phyloP scores from a whole-genome alignment of 2,329 filamentous ascomycete genomes.

The Thelonectria olida region DNA sequence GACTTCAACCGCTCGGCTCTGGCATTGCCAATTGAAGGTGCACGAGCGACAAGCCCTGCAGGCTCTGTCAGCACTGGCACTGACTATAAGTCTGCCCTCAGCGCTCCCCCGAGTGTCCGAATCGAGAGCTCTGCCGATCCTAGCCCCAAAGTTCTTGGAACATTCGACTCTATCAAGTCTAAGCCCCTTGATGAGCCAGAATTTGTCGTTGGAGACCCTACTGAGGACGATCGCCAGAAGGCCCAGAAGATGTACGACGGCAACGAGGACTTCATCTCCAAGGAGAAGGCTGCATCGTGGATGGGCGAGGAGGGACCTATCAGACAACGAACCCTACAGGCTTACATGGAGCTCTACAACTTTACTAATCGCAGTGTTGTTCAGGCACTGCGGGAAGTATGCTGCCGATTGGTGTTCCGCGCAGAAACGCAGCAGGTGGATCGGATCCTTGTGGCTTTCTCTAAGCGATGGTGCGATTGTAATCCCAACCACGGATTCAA shows the following conservation, averaged over 20 bases:
- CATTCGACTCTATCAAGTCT: conserved; percentile 44
- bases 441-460: conserved; percentile 89
- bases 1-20: conserved; percentile 47
- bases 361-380: conserved; percentile 85
- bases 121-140: conserved; percentile 52
- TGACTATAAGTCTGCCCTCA: conserved; percentile 54
- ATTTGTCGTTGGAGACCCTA: conserved; percentile 66
- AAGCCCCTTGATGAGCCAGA: conserved; percentile 67
- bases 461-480: conserved; percentile 90
- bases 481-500: conserved; percentile 96
- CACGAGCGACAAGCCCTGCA: conserved; percentile 45
- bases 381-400: conserved; percentile 80
- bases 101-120: conserved; percentile 54
- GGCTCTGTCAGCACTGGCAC: conserved; percentile 50
- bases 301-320: conserved; percentile 79
- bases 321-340: conserved; percentile 67
- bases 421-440: conserved; percentile 98
- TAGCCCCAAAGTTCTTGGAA: conserved; percentile 47
- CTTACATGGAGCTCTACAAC: conserved; percentile 94
- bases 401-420: conserved; percentile 81
- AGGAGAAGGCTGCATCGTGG: conserved; percentile 85
- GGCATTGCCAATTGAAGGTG: conserved; percentile 54
- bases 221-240: conserved; percentile 77
- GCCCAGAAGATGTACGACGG: conserved; percentile 87
- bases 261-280: conserved; percentile 81